Conservation (phyloP, 768 basidiomycete genomes). For the Kondoa malvinella region DNA sequence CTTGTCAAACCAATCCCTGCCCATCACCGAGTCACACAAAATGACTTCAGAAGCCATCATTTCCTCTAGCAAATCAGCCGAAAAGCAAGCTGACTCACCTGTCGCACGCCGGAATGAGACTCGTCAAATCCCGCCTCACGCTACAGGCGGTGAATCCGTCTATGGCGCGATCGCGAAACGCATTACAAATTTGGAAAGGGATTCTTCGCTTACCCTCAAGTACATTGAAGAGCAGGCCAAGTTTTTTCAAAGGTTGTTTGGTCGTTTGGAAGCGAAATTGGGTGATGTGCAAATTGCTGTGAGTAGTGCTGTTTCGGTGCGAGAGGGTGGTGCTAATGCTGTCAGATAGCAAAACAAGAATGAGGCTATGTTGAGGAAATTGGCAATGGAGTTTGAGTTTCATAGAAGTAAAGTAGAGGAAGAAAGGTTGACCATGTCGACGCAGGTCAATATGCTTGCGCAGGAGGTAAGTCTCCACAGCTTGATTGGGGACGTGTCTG, state of each 20-base stretch:
- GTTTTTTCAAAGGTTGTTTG: slow-evolving; percentile 55
- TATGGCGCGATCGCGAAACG: slow-evolving; percentile 94
- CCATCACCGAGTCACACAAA: not conserved
- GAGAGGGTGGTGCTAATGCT: not conserved
- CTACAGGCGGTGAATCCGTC: slow-evolving; percentile 58
- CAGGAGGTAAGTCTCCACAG: slow-evolving; percentile 47
- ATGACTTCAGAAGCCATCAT: not conserved
- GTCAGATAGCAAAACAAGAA: slow-evolving; percentile 49
- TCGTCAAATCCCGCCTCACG: slow-evolving; percentile 4
- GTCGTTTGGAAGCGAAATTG: slow-evolving; percentile 57
- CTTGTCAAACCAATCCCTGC: not conserved
- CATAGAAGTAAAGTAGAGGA: slow-evolving; percentile 50
- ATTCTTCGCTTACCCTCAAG: slow-evolving; percentile 61
- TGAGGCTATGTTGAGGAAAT: slow-evolving; percentile 47
- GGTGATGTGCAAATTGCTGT: slow-evolving; percentile 36
- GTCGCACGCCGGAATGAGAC: slow-evolving; percentile 11
- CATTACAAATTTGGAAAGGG: slow-evolving; percentile 63
- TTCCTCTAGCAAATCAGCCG: not conserved
- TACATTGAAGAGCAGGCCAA: slow-evolving; percentile 82
- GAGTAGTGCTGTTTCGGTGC: slow-evolving; percentile 1
- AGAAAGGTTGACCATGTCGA: slow-evolving; percentile 53
- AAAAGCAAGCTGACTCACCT: slow-evolving; percentile 6
- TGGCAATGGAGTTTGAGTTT: slow-evolving; percentile 50
- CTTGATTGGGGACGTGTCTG: not conserved
- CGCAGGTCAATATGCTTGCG: slow-evolving; percentile 53